Percentiles rank a stretch among this genome's conserved stretches.
Conservation (phyloP, 495 filamentous ascomycete species). For the Talaromyces thailandensis region DNA sequence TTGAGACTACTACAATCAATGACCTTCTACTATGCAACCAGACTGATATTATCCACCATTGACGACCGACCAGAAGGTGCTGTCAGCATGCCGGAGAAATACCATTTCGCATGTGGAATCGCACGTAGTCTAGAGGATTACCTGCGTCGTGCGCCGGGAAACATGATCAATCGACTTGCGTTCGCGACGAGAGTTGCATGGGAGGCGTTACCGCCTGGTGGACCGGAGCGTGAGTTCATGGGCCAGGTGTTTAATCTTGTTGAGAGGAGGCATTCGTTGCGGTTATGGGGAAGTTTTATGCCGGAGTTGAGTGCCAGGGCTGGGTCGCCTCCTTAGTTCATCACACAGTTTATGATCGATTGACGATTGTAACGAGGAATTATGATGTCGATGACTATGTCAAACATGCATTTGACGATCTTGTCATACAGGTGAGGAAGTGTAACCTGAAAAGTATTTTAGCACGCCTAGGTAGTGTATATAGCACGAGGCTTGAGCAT, state of each 20-base stretch:
- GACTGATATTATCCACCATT: slow-evolving; percentile 28
- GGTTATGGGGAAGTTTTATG: slow-evolving; percentile 34
- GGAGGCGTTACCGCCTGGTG: slow-evolving; percentile 30
- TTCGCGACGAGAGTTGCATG: slow-evolving; percentile 35
- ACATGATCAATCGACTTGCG: slow-evolving; percentile 40
- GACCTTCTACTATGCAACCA: slow-evolving; percentile 30
- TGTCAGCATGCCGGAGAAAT: slow-evolving; percentile 26
- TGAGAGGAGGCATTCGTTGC: slow-evolving; percentile 28
- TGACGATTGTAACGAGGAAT: not conserved
- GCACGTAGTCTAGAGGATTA: slow-evolving; percentile 35
- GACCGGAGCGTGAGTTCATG: slow-evolving; percentile 30
- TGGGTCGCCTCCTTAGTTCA: slow-evolving; percentile 12
- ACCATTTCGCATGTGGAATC: slow-evolving; percentile 31
- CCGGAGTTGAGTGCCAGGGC: slow-evolving; percentile 25
- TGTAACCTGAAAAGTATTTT: too few relatives aligned
- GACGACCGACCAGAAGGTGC: slow-evolving; percentile 27
- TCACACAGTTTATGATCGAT: not conserved
- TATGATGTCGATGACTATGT: not conserved
- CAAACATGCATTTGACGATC: not conserved
- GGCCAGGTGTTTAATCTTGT: slow-evolving; percentile 30
- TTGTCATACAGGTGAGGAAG: too few relatives aligned
- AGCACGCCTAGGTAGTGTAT: too few relatives aligned
- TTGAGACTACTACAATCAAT: slow-evolving; percentile 35
- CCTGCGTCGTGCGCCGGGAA: slow-evolving; percentile 29
- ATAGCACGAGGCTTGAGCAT: not conserved